Evolutionary conservation across 2,329 filamentous ascomycete species (phyloP).

Genomic region (Botryosphaeria dothidea): DNA sequence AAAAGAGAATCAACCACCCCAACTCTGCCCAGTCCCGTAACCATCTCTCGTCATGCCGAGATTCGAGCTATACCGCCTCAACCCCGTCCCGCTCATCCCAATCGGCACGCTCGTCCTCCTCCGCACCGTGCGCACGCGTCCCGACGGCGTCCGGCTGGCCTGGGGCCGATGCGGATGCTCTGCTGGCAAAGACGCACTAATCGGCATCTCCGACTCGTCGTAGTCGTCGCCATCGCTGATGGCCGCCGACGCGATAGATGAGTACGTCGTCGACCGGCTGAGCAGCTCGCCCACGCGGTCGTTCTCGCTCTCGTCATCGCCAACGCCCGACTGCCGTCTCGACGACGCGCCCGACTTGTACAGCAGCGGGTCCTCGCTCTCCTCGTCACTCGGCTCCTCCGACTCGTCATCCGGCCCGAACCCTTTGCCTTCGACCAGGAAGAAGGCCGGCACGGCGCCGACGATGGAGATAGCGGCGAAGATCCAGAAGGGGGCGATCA

Average conservation of each 20-base stretch:
- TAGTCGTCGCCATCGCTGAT: conserved; percentile 30
- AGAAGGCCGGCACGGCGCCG: conserved; percentile 71
- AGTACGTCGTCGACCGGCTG: conserved; percentile 33
- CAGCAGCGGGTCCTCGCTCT: conserved; percentile 20
- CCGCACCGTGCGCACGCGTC: conserved; percentile 30
- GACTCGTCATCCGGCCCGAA: conserved; percentile 48
- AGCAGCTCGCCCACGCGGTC: conserved; percentile 24
- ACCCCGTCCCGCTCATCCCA: conserved; percentile 45
- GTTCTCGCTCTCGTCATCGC: background rate
- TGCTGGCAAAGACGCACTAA: background rate
- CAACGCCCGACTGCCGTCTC: background rate
- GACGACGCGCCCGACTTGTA: background rate
- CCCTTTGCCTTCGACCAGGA: conserved; percentile 73
- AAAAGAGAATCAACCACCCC: conserved; percentile 6
- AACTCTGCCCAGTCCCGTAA: conserved; percentile 19
- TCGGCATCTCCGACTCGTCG: conserved; percentile 15
- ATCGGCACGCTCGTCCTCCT: conserved; percentile 46
- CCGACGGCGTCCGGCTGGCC: conserved; percentile 22
- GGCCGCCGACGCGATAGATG: conserved; percentile 25
- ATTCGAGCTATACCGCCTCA: conserved; percentile 48
- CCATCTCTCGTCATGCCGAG: conserved; percentile 41
- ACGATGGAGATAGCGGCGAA: conserved; percentile 65
- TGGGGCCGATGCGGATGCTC: conserved; percentile 20
- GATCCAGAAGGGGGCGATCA: conserved; percentile 80
- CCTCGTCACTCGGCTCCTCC: conserved; percentile 35